phyloP scores from a whole-genome alignment of 768 basidiomycete genomes.

The Macrocybe gigantea region DNA sequence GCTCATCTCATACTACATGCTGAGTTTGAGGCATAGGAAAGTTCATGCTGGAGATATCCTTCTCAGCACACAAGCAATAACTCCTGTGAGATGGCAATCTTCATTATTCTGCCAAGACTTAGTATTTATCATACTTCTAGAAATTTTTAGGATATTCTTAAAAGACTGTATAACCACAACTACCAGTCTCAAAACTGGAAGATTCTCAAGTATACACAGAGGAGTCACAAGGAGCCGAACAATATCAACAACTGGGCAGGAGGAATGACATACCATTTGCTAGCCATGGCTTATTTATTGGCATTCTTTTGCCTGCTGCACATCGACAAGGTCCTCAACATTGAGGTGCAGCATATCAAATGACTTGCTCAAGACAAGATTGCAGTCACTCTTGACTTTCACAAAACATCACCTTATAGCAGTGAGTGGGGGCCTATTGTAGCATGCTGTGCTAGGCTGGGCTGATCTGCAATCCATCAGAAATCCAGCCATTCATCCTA shows the following conservation, averaged over 20 bases:
- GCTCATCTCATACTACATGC: conserved; percentile 20
- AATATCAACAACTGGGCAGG: conserved; percentile 23
- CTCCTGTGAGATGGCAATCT: conserved; percentile 12
- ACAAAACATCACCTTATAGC: conserved; percentile 23
- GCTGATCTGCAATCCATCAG: conserved; percentile 13
- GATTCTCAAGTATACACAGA: conserved; percentile 13
- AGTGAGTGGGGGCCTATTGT: conserved; percentile 9
- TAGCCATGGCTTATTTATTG: conserved; percentile 24
- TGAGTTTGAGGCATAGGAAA: conserved; percentile 18
- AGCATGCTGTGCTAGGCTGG: background rate
- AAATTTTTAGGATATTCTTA: conserved; percentile 15
- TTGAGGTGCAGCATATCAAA: conserved; percentile 20
- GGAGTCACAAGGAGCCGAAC: conserved; percentile 2
- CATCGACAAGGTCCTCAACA: conserved; percentile 28
- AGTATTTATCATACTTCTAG: background rate
- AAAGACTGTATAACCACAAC: conserved; percentile 19
- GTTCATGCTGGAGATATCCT: conserved; percentile 19
- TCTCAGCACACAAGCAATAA: conserved; percentile 21
- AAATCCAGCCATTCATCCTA: conserved; percentile 24
- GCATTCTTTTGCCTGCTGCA: conserved; percentile 28
- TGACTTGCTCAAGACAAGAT: conserved; percentile 5
- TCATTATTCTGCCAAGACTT: background rate
- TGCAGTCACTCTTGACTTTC: conserved; percentile 16
- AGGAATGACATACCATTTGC: conserved; percentile 15
- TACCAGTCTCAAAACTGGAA: conserved; percentile 10